These are phyloP conservation scores for Calonectria fujianensis DNA, from an alignment of 2,329 filamentous ascomycete genomes.

Conservation along the genomic window DNA sequence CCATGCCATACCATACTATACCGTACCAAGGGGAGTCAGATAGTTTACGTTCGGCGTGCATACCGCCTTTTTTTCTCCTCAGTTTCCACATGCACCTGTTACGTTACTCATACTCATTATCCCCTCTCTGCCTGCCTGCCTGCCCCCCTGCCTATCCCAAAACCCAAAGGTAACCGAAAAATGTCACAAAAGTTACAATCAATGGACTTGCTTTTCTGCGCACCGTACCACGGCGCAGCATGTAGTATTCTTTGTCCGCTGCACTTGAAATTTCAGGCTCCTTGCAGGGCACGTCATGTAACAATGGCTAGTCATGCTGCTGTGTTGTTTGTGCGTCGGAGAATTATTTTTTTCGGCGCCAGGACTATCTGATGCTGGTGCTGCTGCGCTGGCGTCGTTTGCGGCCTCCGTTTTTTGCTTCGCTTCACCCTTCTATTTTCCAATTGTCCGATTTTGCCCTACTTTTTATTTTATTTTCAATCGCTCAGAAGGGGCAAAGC, in stretches of 20 bases:
- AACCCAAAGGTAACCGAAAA: too few relatives aligned
- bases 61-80: slow-evolving; percentile 35
- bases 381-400: slow-evolving; percentile 32
- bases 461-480: not conserved
- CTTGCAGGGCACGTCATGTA: slow-evolving; percentile 27
- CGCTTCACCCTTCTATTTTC: slow-evolving; percentile 21
- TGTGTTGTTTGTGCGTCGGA: slow-evolving; percentile 44
- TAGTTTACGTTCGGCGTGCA: slow-evolving; percentile 29
- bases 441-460: not conserved
- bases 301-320: slow-evolving; percentile 34
- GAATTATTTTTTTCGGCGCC: slow-evolving; percentile 21
- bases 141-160: not conserved
- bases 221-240: slow-evolving; percentile 1
- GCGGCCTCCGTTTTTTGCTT: slow-evolving; percentile 22
- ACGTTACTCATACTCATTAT: not conserved
- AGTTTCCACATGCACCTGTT: not conserved
- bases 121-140: not conserved
- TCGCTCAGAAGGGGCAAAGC: too few relatives aligned
- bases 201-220: not conserved
- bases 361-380: slow-evolving; percentile 2
- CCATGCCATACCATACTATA: too few relatives aligned
- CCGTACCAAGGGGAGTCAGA: not conserved
- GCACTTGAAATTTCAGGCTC: slow-evolving; percentile 11
- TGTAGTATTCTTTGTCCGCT: not conserved
- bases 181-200: too few relatives aligned